phyloP scores from a whole-genome alignment of 768 basidiomycete genomes.

The Solioccasus polychromus region DNA sequence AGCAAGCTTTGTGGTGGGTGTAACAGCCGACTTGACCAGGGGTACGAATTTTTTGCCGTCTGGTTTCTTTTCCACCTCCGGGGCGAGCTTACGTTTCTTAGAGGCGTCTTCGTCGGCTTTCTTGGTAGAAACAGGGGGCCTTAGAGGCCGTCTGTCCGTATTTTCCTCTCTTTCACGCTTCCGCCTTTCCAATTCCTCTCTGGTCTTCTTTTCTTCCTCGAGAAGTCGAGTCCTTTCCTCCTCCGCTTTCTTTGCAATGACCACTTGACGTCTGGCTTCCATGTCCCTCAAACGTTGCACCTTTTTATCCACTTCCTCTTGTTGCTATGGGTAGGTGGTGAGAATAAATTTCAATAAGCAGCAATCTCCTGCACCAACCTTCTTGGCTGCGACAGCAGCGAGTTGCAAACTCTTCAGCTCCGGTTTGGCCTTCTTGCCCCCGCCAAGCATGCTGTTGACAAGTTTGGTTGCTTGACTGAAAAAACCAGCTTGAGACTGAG shows the following conservation, averaged over 20 bases:
- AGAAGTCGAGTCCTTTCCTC: constrained; percentile 63
- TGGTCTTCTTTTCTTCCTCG: constrained; percentile 70
- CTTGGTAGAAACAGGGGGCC: constrained; percentile 43
- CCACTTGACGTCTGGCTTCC: constrained; percentile 75
- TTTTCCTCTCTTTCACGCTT: constrained; percentile 81
- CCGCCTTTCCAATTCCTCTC: constrained; percentile 70
- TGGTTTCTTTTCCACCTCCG: constrained; percentile 53
- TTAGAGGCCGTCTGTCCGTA: constrained; percentile 65
- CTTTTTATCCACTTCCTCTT: constrained; percentile 84
- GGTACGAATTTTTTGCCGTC: constrained; percentile 52
- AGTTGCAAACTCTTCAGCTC: constrained; percentile 81
- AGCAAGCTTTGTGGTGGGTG: constrained; percentile 23
- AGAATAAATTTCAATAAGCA: not conserved
- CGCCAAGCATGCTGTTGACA: constrained; percentile 63
- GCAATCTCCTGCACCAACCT: constrained; percentile 47
- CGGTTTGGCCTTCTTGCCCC: constrained; percentile 66
- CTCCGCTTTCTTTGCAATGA: constrained; percentile 70
- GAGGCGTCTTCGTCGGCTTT: constrained; percentile 72
- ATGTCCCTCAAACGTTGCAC: constrained; percentile 71
- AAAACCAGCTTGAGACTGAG: constrained; percentile 55
- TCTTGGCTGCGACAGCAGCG: constrained; percentile 83
- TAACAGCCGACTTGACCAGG: constrained; percentile 25
- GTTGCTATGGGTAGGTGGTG: constrained; percentile 56
- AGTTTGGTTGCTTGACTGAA: constrained; percentile 69
- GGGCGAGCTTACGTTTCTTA: constrained; percentile 67